A percentile compares a stretch with the other conserved stretches of the same genome.
These are phyloP conservation scores for Rhododendron ovatum DNA, from an alignment of 148 eudicot genomes.

Conservation along the genomic window DNA sequence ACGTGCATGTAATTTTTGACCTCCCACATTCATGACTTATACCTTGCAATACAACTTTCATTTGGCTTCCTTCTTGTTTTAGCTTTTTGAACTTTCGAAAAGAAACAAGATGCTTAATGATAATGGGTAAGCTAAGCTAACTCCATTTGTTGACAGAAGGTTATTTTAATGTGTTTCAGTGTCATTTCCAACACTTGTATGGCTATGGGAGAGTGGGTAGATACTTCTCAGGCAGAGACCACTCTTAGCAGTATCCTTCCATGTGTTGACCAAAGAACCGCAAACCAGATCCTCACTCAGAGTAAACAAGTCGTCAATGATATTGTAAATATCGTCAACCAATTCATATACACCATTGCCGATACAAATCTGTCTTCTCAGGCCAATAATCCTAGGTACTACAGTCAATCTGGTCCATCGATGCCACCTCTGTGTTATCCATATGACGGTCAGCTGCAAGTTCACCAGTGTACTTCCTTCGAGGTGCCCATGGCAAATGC, in stretches of 20 bases:
- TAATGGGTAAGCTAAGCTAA: not conserved
- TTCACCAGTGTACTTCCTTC: constrained; percentile 47
- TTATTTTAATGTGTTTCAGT: constrained; percentile 30
- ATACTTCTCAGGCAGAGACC: constrained; percentile 84
- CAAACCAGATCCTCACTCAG: constrained; percentile 66
- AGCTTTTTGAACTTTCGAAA: too few species aligned
- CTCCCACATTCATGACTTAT: not conserved
- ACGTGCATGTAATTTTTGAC: not conserved
- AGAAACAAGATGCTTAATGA: not conserved
- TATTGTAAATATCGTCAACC: constrained; percentile 59
- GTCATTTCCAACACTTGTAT: constrained; percentile 72
- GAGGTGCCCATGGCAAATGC: constrained; percentile 75
- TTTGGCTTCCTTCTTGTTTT: not conserved
- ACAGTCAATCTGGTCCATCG: constrained; percentile 82
- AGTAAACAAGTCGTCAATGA: constrained; percentile 56
- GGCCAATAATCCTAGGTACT: constrained; percentile 35
- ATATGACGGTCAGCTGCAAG: constrained; percentile 63
- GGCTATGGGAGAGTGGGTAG: constrained; percentile 98
- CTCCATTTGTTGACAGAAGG: constrained; percentile 1
- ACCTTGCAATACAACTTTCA: not conserved
- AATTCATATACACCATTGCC: constrained; percentile 62
- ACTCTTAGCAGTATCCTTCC: constrained; percentile 94
- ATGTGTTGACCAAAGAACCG: constrained; percentile 73
- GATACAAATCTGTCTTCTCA: constrained; percentile 51
- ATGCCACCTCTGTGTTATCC: constrained; percentile 84